Conservation (phyloP, 306 rosid genomes). For the Fagus crenata region DNA sequence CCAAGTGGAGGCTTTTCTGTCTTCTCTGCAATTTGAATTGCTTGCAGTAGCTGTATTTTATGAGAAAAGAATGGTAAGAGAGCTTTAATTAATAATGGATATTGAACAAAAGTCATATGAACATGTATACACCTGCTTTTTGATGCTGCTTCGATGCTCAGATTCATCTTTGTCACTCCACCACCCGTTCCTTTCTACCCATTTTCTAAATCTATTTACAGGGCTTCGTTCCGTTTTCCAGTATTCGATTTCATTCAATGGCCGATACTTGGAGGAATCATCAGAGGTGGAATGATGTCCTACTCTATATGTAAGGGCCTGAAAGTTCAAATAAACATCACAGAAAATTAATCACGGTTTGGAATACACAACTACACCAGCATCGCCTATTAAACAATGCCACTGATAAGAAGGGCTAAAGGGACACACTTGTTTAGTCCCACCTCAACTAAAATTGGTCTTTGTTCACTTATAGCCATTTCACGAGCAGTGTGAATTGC, state of each 20-base stretch:
- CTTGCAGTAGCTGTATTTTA: constrained; percentile 49
- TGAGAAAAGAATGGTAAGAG: constrained; percentile 21
- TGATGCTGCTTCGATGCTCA: constrained; percentile 50
- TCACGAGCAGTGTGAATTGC: constrained; percentile 63
- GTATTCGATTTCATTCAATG: constrained; percentile 53
- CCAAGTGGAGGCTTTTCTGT: constrained; percentile 56
- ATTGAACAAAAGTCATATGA: not conserved
- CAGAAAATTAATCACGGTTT: not conserved
- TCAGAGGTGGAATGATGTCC: constrained; percentile 87
- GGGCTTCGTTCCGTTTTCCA: constrained; percentile 65
- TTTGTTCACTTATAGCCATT: constrained; percentile 53
- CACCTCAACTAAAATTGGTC: constrained; percentile 70
- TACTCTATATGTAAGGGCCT: constrained; percentile 74
- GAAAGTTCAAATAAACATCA: constrained; percentile 11
- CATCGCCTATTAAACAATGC: not conserved
- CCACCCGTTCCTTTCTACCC: constrained; percentile 62
- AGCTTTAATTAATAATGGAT: not conserved
- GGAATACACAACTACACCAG: not conserved
- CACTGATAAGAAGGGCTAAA: not conserved
- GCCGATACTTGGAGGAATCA: constrained; percentile 69
- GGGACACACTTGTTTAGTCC: not conserved
- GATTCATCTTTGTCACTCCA: constrained; percentile 50
- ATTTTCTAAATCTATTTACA: constrained; percentile 59
- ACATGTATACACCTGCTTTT: constrained; percentile 46
- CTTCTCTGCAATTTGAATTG: constrained; percentile 66